Conservation (phyloP, 202 grass and related monocot genomes). For the Bolboschoenoplectus hybrid region DNA sequence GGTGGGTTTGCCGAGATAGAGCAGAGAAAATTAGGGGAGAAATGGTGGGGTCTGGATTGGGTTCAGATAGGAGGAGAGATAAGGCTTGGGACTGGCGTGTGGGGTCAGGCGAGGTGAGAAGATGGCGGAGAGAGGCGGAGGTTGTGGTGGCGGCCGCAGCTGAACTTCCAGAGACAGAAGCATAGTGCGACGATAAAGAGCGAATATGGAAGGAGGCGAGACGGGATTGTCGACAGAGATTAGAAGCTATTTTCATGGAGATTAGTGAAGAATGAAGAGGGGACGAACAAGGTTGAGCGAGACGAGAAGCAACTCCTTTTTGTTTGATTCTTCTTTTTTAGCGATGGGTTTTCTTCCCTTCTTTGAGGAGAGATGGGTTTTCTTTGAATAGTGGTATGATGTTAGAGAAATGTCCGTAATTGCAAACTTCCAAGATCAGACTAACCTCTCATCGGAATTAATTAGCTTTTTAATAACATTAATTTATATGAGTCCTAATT, state of each 20-base stretch:
- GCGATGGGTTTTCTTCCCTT: not conserved
- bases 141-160: conserved; percentile 14
- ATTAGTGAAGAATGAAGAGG: not conserved
- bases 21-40: conserved; percentile 30
- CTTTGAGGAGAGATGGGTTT: too few species aligned
- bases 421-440: too few species aligned
- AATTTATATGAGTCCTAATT: too few species aligned
- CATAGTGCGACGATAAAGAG: not conserved
- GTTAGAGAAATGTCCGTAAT: too few species aligned
- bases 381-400: too few species aligned
- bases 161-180: not conserved
- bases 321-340: not conserved
- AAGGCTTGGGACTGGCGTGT: conserved; percentile 33
- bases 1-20: conserved; percentile 18
- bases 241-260: conserved; percentile 31
- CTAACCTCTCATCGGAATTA: too few species aligned
- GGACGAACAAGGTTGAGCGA: not conserved
- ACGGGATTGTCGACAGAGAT: not conserved
- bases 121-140: not conserved
- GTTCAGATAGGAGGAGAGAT: conserved; percentile 28
- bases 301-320: too few species aligned
- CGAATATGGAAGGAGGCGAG: conserved; percentile 17
- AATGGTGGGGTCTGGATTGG: conserved; percentile 15
- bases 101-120: conserved; percentile 25
- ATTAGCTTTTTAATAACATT: too few species aligned